These are phyloP conservation scores for Eleusine coracana DNA, from an alignment of 176 grass and related monocot genomes.

Conservation along the genomic window DNA sequence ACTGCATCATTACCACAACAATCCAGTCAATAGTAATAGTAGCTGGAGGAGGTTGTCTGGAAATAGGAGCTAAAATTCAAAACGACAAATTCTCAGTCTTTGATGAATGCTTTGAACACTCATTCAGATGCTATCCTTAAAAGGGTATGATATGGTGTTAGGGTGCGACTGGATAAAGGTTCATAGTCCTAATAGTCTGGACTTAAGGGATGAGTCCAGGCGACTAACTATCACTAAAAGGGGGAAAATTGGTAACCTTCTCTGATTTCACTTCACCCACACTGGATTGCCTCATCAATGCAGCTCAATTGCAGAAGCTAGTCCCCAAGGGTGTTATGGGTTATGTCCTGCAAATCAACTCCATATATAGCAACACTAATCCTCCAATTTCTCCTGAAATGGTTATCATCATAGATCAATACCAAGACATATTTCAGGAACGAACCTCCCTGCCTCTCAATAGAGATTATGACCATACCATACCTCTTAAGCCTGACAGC, in stretches of 20 bases:
- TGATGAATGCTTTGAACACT: no score
- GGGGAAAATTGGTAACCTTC: no score
- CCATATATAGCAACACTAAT: no score
- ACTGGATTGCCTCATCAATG: no score
- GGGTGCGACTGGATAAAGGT: background rate
- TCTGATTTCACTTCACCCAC: no score
- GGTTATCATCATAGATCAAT: background rate
- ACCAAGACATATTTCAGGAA: background rate
- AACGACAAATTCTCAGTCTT: no score
- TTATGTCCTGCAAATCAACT: no score
- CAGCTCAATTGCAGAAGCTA: no score
- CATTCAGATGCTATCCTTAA: background rate
- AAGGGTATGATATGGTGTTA: background rate
- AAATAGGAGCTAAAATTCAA: no score
- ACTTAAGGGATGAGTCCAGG: background rate
- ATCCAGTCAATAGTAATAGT: background rate
- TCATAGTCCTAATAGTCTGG: background rate
- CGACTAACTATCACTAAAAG: no score
- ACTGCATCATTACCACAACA: background rate
- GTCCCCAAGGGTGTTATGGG: no score
- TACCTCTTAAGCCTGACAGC: background rate
- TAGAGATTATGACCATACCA: background rate
- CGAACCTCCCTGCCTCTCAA: background rate
- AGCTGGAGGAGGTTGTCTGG: background rate
- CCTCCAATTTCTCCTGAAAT: no score